Percentiles rank a stretch among this genome's conserved stretches.
These are phyloP conservation scores for Fusarium zealandicum DNA, from an alignment of 2,329 filamentous ascomycete species.

Conservation along the genomic window DNA sequence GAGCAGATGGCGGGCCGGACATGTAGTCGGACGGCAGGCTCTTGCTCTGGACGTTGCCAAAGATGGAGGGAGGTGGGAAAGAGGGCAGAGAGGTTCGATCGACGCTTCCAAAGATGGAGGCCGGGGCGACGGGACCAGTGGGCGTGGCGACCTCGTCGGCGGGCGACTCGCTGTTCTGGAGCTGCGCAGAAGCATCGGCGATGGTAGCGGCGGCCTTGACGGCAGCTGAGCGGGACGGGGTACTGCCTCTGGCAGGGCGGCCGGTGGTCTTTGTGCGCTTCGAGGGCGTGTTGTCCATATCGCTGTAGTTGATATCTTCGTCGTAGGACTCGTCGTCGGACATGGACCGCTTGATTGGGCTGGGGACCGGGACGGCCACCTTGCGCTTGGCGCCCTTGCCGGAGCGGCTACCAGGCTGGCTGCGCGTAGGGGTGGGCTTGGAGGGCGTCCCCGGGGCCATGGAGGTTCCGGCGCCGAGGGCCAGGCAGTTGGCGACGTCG, in stretches of 20 bases:
- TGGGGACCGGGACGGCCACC: constrained; percentile 6
- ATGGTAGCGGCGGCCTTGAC: constrained; percentile 46
- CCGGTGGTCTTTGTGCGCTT: constrained; percentile 44
- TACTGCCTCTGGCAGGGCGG: constrained; percentile 31
- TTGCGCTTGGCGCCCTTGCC: constrained; percentile 42
- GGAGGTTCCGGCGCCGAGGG: constrained; percentile 36
- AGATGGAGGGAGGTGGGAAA: constrained; percentile 19
- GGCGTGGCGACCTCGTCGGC: constrained; percentile 27
- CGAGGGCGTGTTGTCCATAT: constrained; percentile 48
- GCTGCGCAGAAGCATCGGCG: constrained; percentile 40
- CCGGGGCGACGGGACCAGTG: neutral
- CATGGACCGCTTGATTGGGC: constrained; percentile 40
- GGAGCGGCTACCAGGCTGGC: constrained; percentile 35
- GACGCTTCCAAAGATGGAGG: constrained; percentile 37
- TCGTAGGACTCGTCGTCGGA: constrained; percentile 42
- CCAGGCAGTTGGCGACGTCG: constrained; percentile 54
- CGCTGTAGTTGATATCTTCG: constrained; percentile 43
- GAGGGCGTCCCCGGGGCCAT: constrained; percentile 43
- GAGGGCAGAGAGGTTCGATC: constrained; percentile 17
- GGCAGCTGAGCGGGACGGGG: constrained; percentile 45
- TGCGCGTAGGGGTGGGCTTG: constrained; percentile 36
- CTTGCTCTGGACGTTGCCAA: constrained; percentile 34
- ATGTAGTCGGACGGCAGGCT: neutral
- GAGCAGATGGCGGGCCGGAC: neutral
- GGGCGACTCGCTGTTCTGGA: constrained; percentile 43